phyloP scores from a whole-genome alignment of 345 rosid genomes.

The Hibiscus tridactylites region DNA sequence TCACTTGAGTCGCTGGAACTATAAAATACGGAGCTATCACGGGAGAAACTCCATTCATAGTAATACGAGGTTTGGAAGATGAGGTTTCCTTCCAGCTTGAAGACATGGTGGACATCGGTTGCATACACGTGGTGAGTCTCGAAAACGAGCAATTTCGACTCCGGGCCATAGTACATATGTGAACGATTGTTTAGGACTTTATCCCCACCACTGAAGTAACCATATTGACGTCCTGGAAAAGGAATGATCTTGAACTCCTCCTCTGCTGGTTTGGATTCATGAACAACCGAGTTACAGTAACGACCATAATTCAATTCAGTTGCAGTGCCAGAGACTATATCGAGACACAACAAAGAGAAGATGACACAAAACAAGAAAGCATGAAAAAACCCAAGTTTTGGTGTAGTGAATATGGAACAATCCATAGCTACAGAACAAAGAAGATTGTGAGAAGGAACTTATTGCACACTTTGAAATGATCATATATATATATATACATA shows the following conservation, averaged over 20 bases:
- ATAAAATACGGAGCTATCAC: not conserved
- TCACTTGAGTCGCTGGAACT: not conserved
- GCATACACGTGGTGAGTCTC: not conserved
- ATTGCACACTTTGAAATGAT: not conserved
- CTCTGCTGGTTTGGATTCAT: not conserved
- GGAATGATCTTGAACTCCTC: not conserved
- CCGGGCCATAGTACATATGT: not conserved
- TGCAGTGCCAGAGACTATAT: not conserved
- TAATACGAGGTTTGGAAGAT: not conserved
- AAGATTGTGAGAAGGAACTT: not conserved
- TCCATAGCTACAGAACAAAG: not conserved
- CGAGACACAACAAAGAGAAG: not conserved
- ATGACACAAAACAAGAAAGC: not conserved
- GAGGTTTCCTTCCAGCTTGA: slow-evolving; percentile 19
- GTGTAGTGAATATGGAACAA: not conserved
- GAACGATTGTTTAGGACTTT: not conserved
- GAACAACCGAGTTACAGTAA: not conserved
- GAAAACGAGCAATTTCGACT: not conserved
- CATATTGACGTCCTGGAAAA: not conserved
- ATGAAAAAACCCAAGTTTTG: not conserved
- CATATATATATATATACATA: not conserved
- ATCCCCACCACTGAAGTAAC: slow-evolving; percentile 1
- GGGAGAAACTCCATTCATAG: not conserved
- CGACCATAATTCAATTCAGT: not conserved
- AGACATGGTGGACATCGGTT: slow-evolving; percentile 13